Conservation (phyloP, 768 basidiomycete species). For the Strobilomyces confusus region DNA sequence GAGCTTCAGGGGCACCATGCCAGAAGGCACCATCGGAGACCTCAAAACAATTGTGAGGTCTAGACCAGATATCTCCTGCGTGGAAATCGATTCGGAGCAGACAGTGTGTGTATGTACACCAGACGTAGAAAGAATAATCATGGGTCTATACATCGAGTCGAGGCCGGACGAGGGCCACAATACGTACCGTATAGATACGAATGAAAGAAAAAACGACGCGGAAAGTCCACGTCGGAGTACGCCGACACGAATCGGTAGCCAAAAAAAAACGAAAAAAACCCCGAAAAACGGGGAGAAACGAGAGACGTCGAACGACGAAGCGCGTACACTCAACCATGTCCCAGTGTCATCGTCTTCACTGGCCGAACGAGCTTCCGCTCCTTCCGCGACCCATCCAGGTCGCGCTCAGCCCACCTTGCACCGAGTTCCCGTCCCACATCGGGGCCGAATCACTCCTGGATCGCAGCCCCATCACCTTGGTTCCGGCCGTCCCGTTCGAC, state of each 20-base stretch:
- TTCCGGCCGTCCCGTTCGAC: slow-evolving; percentile 6
- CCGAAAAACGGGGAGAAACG: slow-evolving; percentile 7
- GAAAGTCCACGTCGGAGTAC: background rate
- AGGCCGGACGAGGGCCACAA: no score
- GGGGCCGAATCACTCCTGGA: slow-evolving; percentile 25
- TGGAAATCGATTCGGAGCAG: no score
- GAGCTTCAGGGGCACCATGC: no score
- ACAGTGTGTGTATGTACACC: no score
- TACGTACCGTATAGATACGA: background rate
- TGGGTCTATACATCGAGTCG: no score
- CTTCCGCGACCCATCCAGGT: slow-evolving; percentile 28
- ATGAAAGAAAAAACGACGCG: background rate
- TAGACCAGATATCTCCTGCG: no score
- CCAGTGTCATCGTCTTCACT: slow-evolving; percentile 10
- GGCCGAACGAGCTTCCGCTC: slow-evolving; percentile 25
- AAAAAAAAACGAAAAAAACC: background rate
- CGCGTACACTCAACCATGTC: background rate
- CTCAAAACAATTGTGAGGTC: no score
- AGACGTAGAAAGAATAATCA: no score
- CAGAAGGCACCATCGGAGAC: no score
- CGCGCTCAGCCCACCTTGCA: slow-evolving; percentile 24
- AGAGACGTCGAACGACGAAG: slow-evolving; percentile 26
- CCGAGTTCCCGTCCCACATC: slow-evolving; percentile 19
- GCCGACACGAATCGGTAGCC: background rate
- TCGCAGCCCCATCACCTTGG: slow-evolving; percentile 20